Evolutionary conservation across 768 basidiomycete species (phyloP).

Genomic region (Pleurotus sapidus): DNA sequence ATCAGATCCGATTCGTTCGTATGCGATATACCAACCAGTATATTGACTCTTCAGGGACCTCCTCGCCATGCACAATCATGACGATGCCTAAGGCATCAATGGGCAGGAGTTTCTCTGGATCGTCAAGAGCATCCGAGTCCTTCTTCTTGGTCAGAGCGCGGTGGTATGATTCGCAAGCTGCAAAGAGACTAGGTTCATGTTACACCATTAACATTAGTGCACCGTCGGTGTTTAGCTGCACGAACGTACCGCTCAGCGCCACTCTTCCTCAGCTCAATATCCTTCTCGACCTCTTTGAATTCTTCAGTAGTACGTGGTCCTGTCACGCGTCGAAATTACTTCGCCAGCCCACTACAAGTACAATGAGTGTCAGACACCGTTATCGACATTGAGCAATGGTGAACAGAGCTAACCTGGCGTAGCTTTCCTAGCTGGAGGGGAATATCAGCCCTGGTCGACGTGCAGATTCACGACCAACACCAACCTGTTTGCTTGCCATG

Average conservation of each 20-base stretch:
- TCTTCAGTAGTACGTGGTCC: conserved; percentile 76
- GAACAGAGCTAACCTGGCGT: conserved; percentile 54
- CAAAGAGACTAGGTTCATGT: conserved; percentile 50
- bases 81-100: conserved; percentile 81
- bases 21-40: conserved; percentile 49
- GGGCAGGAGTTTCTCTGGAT: conserved; percentile 69
- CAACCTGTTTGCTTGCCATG: conserved; percentile 71
- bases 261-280: conserved; percentile 76
- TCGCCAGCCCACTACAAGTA: conserved; percentile 79
- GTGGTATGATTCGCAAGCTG: conserved; percentile 72
- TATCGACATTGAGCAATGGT: no score
- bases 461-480: conserved; percentile 12
- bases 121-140: conserved; percentile 35
- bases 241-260: conserved; percentile 67
- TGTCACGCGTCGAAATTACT: conserved; percentile 82
- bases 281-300: conserved; percentile 77
- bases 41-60: conserved; percentile 72
- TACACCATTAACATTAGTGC: no score
- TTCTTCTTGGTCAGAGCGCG: conserved; percentile 74
- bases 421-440: conserved; percentile 65
- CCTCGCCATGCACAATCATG: conserved; percentile 84
- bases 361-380: conserved; percentile 24
- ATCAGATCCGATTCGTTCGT: not conserved
- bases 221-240: not conserved
- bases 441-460: not conserved